Percentiles rank a stretch among this genome's conserved stretches.
phyloP scores from a whole-genome alignment of 2,329 filamentous ascomycete genomes.

The Aspergillus latus region DNA sequence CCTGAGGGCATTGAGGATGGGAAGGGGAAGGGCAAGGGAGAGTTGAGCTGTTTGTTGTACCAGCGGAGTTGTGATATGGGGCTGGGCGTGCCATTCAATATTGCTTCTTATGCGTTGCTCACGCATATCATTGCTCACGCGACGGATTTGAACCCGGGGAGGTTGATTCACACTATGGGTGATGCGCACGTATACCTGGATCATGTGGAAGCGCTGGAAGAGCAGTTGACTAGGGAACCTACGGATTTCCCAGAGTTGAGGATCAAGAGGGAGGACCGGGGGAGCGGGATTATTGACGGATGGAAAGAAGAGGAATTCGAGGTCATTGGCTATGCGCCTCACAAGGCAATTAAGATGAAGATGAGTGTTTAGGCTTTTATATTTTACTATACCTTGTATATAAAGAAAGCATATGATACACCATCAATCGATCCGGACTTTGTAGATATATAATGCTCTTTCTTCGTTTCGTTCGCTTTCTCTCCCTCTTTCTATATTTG shows the following conservation, averaged over 20 bases:
- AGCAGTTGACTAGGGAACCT: slow-evolving; percentile 78
- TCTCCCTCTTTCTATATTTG: too few species aligned
- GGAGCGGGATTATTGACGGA: slow-evolving; percentile 86
- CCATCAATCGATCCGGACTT: slow-evolving; percentile 45
- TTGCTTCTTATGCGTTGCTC: slow-evolving; percentile 87
- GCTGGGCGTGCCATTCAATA: slow-evolving; percentile 95
- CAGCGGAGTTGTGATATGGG: slow-evolving; percentile 97
- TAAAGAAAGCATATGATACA: too few species aligned
- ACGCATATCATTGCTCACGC: slow-evolving; percentile 94
- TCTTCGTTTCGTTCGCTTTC: too few species aligned
- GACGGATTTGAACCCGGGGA: slow-evolving; percentile 79
- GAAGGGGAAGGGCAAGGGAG: slow-evolving; percentile 29
- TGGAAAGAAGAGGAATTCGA: slow-evolving; percentile 88
- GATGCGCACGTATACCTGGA: slow-evolving; percentile 97
- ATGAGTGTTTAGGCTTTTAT: slow-evolving; percentile 73
- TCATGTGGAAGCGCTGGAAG: slow-evolving; percentile 81
- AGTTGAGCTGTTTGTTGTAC: slow-evolving; percentile 84
- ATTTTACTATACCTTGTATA: not conserved
- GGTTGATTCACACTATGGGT: slow-evolving; percentile 91
- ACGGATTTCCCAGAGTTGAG: slow-evolving; percentile 75
- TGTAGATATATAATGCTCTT: too few species aligned
- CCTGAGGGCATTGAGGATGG: slow-evolving; percentile 40
- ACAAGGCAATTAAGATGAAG: slow-evolving; percentile 94
- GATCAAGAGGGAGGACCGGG: slow-evolving; percentile 66
- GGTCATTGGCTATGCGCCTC: slow-evolving; percentile 83